phyloP scores from a whole-genome alignment of 257 asterid genomes.

The Coffea eugenioides region DNA sequence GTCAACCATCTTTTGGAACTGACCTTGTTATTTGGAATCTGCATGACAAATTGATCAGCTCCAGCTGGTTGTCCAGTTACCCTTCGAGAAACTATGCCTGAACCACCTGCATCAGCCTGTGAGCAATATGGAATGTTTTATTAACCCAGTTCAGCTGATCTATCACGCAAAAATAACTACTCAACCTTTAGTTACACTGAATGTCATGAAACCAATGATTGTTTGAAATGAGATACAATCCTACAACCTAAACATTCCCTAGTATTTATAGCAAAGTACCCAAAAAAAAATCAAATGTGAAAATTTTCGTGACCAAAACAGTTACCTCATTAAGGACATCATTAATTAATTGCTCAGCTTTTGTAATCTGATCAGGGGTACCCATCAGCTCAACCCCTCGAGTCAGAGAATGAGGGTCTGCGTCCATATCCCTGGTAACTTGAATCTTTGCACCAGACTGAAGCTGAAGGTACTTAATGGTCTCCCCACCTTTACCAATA shows the following conservation, averaged over 20 bases:
- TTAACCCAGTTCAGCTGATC: not conserved
- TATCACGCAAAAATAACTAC: no score
- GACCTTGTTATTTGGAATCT: slow-evolving; percentile 86
- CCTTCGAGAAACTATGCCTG: slow-evolving; percentile 62
- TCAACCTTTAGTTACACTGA: not conserved
- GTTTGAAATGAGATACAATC: not conserved
- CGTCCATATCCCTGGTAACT: slow-evolving; percentile 83
- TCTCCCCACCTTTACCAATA: slow-evolving; percentile 92
- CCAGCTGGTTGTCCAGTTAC: slow-evolving; percentile 61
- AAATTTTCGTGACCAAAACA: not conserved
- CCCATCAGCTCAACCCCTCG: slow-evolving; percentile 79
- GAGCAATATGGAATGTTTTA: not conserved
- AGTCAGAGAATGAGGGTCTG: slow-evolving; percentile 67
- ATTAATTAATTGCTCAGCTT: slow-evolving; percentile 66
- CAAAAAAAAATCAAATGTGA: not conserved
- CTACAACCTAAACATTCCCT: not conserved
- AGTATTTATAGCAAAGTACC: not conserved
- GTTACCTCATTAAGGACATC: slow-evolving; percentile 50
- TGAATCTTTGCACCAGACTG: slow-evolving; percentile 96
- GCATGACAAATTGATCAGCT: slow-evolving; percentile 61
- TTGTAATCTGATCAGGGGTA: slow-evolving; percentile 68
- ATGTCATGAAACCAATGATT: not conserved
- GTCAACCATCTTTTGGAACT: not conserved
- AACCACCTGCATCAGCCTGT: slow-evolving; percentile 89
- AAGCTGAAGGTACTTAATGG: slow-evolving; percentile 74